Percentiles rank a stretch among this genome's conserved stretches.
phyloP scores from a whole-genome alignment of 306 rosid genomes.

The Vigna nakashimae region DNA sequence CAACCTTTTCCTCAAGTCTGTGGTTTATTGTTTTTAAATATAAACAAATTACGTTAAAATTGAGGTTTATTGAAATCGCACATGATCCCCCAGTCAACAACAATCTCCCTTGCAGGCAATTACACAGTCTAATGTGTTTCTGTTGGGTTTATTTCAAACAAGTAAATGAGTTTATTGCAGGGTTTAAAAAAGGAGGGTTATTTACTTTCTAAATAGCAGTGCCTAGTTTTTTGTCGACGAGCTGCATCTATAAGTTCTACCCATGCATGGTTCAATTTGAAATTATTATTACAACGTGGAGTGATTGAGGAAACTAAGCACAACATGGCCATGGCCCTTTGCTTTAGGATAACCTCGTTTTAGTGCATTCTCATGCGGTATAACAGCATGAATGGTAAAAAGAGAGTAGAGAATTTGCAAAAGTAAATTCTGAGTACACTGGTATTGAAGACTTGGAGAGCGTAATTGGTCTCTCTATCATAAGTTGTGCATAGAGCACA shows the following conservation, averaged over 20 bases:
- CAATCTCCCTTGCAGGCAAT: too few species aligned
- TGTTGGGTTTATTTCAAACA: too few species aligned
- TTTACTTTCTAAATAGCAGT: too few species aligned
- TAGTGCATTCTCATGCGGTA: constrained; percentile 4
- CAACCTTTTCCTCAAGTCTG: neutral
- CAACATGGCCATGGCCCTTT: neutral
- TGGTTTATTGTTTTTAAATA: constrained; percentile 19
- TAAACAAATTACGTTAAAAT: too few species aligned
- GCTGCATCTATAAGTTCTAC: too few species aligned
- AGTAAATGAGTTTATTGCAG: too few species aligned
- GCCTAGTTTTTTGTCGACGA: too few species aligned
- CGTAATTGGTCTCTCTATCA: neutral
- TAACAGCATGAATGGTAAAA: neutral
- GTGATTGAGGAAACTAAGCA: neutral
- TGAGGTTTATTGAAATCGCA: too few species aligned
- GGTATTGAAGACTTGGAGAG: constrained; percentile 7
- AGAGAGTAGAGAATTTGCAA: neutral
- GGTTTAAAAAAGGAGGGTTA: too few species aligned
- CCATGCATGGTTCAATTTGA: too few species aligned
- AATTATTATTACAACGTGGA: neutral
- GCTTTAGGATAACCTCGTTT: neutral
- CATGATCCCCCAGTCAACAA: too few species aligned
- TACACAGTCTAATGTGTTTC: too few species aligned
- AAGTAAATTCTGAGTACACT: constrained; percentile 17
- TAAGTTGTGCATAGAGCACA: constrained; percentile 10